Conservation (phyloP, 305 asterid species). For the Ilex paraguariensis region DNA sequence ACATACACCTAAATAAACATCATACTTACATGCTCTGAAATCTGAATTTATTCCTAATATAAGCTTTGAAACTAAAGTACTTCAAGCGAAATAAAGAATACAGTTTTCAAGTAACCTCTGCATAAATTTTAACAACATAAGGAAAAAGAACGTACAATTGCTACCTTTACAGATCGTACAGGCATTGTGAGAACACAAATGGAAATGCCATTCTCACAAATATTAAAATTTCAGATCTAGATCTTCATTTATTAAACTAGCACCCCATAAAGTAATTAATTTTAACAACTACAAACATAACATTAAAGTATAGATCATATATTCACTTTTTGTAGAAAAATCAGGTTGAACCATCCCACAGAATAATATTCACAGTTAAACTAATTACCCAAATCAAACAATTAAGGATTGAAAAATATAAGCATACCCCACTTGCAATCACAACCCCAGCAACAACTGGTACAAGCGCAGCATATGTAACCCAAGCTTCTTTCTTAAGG, state of each 20-base stretch:
- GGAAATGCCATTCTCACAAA: too few species aligned
- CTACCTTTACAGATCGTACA: too few species aligned
- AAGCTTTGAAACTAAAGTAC: too few species aligned
- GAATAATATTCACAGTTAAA: not conserved
- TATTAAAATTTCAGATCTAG: constrained; percentile 20
- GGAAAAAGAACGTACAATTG: too few species aligned
- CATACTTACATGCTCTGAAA: too few species aligned
- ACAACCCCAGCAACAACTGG: constrained; percentile 96
- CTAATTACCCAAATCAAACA: constrained; percentile 7
- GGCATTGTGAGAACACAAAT: too few species aligned
- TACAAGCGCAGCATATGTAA: constrained; percentile 75
- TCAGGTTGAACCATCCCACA: constrained; percentile 1
- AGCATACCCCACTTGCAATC: constrained; percentile 92
- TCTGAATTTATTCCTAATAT: too few species aligned
- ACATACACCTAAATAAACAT: too few species aligned
- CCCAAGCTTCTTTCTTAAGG: constrained; percentile 77
- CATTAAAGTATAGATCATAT: not conserved
- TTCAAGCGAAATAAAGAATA: too few species aligned
- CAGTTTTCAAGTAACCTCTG: too few species aligned
- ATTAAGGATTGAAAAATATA: not conserved
- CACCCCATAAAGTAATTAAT: not conserved
- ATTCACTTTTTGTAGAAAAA: too few species aligned
- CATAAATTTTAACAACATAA: too few species aligned
- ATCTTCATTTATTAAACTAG: constrained; percentile 10
- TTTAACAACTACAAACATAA: constrained; percentile 7